These are phyloP conservation scores for Eimeria praecox DNA, from an alignment of 169 alveolate genomes.

Conservation along the genomic window DNA sequence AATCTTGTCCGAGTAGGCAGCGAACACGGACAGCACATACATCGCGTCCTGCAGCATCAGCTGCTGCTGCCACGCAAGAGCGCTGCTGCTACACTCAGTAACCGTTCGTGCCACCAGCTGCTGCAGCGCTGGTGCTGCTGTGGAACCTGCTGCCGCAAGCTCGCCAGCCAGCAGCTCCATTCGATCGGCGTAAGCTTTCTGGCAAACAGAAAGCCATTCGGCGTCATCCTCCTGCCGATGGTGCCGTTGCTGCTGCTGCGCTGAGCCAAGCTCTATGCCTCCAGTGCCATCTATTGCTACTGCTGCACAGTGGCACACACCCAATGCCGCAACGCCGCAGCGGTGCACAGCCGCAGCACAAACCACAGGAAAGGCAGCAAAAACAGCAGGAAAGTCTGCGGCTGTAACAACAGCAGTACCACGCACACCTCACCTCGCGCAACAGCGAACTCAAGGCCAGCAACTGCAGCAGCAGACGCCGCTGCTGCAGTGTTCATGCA, in stretches of 20 bases:
- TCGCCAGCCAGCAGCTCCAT: constrained; percentile 36
- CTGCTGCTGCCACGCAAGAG: constrained; percentile 66
- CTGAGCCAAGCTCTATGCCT: background rate
- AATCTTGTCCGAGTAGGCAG: constrained; percentile 38
- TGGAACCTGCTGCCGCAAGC: constrained; percentile 18
- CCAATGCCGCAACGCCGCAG: background rate
- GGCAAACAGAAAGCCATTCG: constrained; percentile 17
- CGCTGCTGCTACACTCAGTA: constrained; percentile 14
- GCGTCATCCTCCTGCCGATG: constrained; percentile 41
- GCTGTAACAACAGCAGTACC: background rate
- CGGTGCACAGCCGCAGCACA: background rate
- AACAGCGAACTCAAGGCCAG: constrained; percentile 34
- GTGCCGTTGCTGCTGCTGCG: constrained; percentile 27
- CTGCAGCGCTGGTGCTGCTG: constrained; percentile 53
- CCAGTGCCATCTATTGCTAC: constrained; percentile 28
- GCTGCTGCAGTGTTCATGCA: constrained; percentile 47
- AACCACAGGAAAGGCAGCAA: background rate
- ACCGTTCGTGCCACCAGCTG: constrained; percentile 13
- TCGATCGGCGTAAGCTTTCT: constrained; percentile 41
- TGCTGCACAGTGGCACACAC: constrained; percentile 39
- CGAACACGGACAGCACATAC: constrained; percentile 44
- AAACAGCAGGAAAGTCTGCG: background rate
- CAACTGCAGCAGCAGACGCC: constrained; percentile 61
- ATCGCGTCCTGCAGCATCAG: constrained; percentile 50
- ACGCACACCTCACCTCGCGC: constrained; percentile 21